Base-by-base conservation (phyloP, 176 grass and related monocot genomes). In the Miscanthus lutarioriparius region DNA sequence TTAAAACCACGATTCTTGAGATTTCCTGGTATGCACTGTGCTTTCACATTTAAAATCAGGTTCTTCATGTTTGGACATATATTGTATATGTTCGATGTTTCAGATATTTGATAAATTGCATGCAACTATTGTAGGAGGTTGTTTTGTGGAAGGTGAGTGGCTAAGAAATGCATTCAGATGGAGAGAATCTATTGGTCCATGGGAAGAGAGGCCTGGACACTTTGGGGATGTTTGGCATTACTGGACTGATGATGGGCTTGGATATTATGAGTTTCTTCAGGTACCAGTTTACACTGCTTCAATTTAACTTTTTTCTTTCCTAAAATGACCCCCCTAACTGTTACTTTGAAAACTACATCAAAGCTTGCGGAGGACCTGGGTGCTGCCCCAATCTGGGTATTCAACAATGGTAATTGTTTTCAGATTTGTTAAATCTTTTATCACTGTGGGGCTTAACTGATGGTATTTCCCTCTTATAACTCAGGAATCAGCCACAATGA, bases 171-270 rank as follows among this genome's bases (percentile, higher is more conserved):
- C 96, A 74, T 98, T 98, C 82, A 91, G 96, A 80, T 98, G 93
- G 96, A 95, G 80, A 45, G 91, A 91, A 65, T 81, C 96, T 45
- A 90, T 98, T 72, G 96, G 96, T 73, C 93, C 93, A 70, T 98
- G 96, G 96, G 96, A 98, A 87, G 93, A 95, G 80, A 95, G 96
- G 66, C 89, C 96, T 80, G 96, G 96, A 72, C 96, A 98, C 79
- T 98, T 93, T 45, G 96, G 96, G 5, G 96, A 98, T 90, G 89
- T 98, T 88, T 98, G 96, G 93, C 89, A 91, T 87, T 98, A 98
- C 72, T 98, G 96, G 96, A 98, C 91, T 38, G 96, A 98, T 64
- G 96, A 95, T 87, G 96, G 96, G 44, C 93, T 98, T 61, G 96
- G 96, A 53, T 98, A 95, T 87, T 90, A 93, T 27, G 96, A 95